phyloP scores from a whole-genome alignment of 768 basidiomycete genomes.

The Stropharia rugosoannulata region DNA sequence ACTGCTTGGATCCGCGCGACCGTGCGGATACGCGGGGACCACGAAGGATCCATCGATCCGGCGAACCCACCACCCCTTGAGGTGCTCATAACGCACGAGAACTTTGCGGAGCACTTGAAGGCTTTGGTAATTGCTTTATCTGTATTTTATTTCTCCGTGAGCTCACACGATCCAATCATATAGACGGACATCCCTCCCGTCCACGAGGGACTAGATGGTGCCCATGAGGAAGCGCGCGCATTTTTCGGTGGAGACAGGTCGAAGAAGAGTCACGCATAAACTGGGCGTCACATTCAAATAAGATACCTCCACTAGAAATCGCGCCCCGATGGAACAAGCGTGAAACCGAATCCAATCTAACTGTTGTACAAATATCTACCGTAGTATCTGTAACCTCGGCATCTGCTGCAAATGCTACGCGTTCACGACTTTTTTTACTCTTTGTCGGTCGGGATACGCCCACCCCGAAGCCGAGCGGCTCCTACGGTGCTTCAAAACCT shows the following conservation, averaged over 20 bases:
- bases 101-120: constrained; percentile 33
- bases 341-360: no score
- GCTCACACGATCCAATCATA: not conserved
- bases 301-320: not conserved
- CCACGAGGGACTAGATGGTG: constrained; percentile 21
- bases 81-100: constrained; percentile 35
- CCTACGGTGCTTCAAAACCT: constrained; percentile 21
- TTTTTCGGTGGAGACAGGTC: constrained; percentile 32
- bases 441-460: constrained; percentile 23
- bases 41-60: constrained; percentile 22
- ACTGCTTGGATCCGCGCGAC: constrained; percentile 73
- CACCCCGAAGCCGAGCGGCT: constrained; percentile 27
- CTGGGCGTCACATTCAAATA: not conserved
- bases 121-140: constrained; percentile 20
- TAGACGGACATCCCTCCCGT: constrained; percentile 14
- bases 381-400: not conserved
- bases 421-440: not conserved
- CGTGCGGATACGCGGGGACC: constrained; percentile 32
- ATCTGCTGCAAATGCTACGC: not conserved
- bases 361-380: no score
- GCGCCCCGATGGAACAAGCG: not conserved
- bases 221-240: constrained; percentile 28
- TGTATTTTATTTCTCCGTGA: not conserved
- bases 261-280: not conserved
- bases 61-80: constrained; percentile 27